Conservation (phyloP, 306 rosid genomes). For the Quercus berberidifolia region DNA sequence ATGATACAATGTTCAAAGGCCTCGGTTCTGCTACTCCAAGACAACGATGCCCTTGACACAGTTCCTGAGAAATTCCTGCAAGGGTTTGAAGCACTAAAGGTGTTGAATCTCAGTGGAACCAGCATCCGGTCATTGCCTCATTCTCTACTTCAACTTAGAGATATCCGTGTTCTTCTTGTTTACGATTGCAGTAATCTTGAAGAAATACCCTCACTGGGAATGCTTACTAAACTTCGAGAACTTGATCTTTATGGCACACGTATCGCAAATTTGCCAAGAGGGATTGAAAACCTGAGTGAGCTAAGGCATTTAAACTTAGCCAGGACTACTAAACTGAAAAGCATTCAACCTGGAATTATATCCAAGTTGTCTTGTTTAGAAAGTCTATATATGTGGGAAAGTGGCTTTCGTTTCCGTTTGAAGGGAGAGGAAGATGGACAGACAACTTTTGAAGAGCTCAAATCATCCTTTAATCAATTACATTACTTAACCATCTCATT, state of each 20-base stretch:
- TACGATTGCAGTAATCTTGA: neutral
- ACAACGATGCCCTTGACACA: neutral
- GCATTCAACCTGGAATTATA: neutral
- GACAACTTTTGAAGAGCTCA: constrained; percentile 10
- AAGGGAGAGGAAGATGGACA: constrained; percentile 6
- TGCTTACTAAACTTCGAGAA: neutral
- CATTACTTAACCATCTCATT: neutral
- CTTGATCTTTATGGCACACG: constrained; percentile 9
- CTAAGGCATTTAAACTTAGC: constrained; percentile 2
- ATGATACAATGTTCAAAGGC: neutral
- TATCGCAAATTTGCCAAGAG: constrained; percentile 9
- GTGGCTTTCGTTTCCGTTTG: neutral
- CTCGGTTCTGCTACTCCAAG: constrained; percentile 3
- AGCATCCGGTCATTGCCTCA: constrained; percentile 5
- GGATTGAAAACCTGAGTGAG: neutral
- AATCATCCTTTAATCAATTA: neutral
- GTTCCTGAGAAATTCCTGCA: constrained; percentile 3
- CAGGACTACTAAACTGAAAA: neutral
- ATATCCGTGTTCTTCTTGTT: constrained; percentile 16
- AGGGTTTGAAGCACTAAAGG: neutral
- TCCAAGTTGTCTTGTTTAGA: constrained; percentile 13
- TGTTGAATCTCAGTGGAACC: constrained; percentile 5
- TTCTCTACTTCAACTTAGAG: constrained; percentile 17
- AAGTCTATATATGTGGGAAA: neutral
- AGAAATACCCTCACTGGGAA: neutral